Conservation (phyloP, 1,284 basidiomycete genomes). For the Tylopilus microsporus region DNA sequence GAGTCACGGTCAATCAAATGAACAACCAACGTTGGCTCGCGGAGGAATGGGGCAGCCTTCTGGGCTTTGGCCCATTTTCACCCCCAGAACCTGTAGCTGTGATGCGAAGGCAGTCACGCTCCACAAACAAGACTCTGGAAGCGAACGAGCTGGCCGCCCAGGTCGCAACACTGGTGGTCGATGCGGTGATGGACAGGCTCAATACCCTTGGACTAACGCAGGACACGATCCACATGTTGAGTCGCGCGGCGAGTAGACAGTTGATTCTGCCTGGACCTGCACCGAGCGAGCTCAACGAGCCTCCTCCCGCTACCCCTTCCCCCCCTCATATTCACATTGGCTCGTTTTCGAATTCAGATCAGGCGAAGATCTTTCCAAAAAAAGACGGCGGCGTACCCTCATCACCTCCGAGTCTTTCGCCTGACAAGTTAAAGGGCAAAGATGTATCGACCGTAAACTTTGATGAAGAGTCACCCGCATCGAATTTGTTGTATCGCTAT, state of each 20-base stretch:
- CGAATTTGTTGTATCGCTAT: no score
- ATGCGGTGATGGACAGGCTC: neutral
- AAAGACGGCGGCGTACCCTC: no score
- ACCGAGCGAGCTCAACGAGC: neutral
- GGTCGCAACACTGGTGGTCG: neutral
- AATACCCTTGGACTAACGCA: neutral
- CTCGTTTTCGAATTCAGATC: neutral
- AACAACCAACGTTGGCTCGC: conserved; percentile 5
- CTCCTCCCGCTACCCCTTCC: neutral
- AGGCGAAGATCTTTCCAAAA: no score
- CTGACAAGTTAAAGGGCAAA: no score
- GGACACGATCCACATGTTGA: neutral
- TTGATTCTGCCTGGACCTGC: no score
- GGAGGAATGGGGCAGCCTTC: conserved; percentile 7
- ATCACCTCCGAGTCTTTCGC: no score
- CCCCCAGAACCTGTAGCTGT: neutral
- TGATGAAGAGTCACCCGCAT: no score
- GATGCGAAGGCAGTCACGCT: neutral
- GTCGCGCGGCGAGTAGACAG: neutral
- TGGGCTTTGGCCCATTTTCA: neutral
- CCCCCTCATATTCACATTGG: neutral
- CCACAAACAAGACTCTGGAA: neutral
- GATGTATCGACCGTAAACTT: no score
- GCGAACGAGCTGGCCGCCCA: neutral
- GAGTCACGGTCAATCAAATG: neutral